phyloP scores from a whole-genome alignment of 352 stramenopile genomes.

The Ophiocytium majus region DNA sequence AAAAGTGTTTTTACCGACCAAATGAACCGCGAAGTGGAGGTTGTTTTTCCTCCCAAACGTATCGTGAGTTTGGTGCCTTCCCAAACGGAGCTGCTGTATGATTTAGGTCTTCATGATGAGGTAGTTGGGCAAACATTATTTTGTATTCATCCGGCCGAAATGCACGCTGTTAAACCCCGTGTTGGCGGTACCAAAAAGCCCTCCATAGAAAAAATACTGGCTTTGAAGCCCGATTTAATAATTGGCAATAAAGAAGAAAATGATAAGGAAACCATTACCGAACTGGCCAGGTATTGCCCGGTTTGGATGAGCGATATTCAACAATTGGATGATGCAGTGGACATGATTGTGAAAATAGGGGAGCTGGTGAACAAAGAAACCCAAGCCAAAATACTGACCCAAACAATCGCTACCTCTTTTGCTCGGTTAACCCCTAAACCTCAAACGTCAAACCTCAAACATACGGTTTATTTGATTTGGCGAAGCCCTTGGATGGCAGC shows the following conservation, averaged over 20 bases:
- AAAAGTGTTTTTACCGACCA: conserved; percentile 14
- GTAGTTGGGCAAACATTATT: not conserved
- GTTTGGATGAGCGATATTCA: conserved; percentile 11
- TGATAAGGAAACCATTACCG: not conserved
- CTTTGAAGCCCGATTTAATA: not conserved
- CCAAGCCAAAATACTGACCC: not conserved
- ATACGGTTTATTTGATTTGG: conserved; percentile 10
- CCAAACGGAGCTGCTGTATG: not conserved
- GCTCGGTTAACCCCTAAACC: too few relatives aligned
- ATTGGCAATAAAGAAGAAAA: conserved; percentile 19
- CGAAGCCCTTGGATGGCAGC: not conserved
- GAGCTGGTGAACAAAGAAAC: not conserved
- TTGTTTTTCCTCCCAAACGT: not conserved
- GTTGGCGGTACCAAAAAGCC: not conserved
- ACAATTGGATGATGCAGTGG: not conserved
- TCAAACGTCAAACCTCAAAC: too few relatives aligned
- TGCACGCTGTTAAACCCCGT: not conserved
- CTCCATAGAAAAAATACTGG: not conserved
- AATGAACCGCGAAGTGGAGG: not conserved
- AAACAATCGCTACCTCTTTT: too few relatives aligned
- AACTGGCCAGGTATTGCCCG: not conserved
- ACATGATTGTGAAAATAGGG: conserved; percentile 9
- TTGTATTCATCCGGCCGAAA: conserved; percentile 7
- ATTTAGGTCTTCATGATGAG: not conserved
- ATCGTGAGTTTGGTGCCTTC: not conserved